A percentile compares a stretch with the other conserved stretches of the same genome.
Evolutionary conservation across 2,329 filamentous ascomycete species (phyloP).

Genomic region (Bipolaris gigantea): DNA sequence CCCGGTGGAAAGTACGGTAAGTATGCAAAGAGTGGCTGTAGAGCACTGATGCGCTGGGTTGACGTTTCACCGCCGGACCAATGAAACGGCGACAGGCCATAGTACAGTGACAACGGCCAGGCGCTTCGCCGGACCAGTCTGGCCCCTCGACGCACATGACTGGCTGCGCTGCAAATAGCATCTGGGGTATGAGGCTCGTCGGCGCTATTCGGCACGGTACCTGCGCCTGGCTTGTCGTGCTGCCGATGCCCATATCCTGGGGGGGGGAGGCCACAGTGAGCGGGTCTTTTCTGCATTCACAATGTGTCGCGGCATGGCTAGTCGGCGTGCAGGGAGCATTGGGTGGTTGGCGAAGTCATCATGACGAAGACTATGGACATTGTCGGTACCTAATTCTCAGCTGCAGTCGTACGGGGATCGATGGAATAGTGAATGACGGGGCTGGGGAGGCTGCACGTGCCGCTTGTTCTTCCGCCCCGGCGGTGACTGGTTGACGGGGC

Average conservation of each 20-base stretch:
- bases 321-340: not conserved
- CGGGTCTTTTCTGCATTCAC: not conserved
- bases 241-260: conserved; percentile 2
- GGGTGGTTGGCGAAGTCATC: not conserved
- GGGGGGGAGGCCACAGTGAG: not conserved
- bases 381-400: not conserved
- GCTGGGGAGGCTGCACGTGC: conserved; percentile 20
- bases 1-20: conserved; percentile 16
- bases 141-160: conserved; percentile 9
- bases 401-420: not conserved
- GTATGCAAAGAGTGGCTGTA: conserved; percentile 37
- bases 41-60: conserved; percentile 19
- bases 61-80: conserved; percentile 34
- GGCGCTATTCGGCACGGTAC: conserved; percentile 2
- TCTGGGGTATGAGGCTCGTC: not conserved
- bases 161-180: conserved; percentile 11
- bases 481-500: conserved; percentile 23
- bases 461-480: conserved; percentile 12
- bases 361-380: not conserved
- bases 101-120: conserved; percentile 8
- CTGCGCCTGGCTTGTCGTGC: not conserved
- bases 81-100: conserved; percentile 22
- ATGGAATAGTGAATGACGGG: not conserved
- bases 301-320: not conserved
- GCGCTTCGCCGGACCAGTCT: conserved; percentile 27